phyloP scores from a whole-genome alignment of 2,329 filamentous ascomycete genomes.

The Colletotrichum orchidophilum region DNA sequence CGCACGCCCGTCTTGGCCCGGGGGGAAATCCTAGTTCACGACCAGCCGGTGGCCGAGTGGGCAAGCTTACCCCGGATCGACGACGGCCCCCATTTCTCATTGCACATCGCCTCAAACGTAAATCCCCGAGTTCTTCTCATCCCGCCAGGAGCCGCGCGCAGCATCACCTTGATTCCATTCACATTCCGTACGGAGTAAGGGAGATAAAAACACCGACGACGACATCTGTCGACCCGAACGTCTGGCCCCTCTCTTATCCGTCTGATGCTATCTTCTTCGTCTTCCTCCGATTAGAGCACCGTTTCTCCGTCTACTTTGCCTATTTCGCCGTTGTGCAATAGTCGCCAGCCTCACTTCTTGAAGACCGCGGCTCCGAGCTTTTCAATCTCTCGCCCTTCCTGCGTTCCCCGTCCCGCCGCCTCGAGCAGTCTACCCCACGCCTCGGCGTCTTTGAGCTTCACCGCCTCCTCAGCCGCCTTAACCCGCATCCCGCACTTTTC shows the following conservation, averaged over 20 bases:
- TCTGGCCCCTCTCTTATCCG: background rate
- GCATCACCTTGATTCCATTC: background rate
- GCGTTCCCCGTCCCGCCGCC: slow-evolving; percentile 75
- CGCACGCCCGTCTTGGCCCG: background rate
- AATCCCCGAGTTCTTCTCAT: background rate
- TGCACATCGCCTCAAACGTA: background rate
- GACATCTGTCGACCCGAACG: background rate
- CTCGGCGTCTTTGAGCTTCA: slow-evolving; percentile 80
- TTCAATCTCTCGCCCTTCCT: slow-evolving; percentile 82
- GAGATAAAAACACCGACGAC: background rate
- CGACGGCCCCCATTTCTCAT: background rate
- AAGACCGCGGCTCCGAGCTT: slow-evolving; percentile 72
- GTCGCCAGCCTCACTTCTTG: slow-evolving; percentile 45
- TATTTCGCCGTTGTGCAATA: slow-evolving; percentile 34
- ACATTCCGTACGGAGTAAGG: slow-evolving; percentile 6
- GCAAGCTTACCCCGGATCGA: slow-evolving; percentile 18
- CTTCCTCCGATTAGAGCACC: background rate
- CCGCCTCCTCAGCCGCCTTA: slow-evolving; percentile 91
- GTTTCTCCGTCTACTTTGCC: background rate
- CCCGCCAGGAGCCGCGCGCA: background rate
- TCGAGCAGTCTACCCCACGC: slow-evolving; percentile 78
- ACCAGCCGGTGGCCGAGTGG: background rate
- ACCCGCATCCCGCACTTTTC: slow-evolving; percentile 91
- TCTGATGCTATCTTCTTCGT: background rate
- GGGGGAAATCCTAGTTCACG: background rate